Conservation (phyloP, 1,139 yeast genomes). For the Kodamaea ohmeri region DNA sequence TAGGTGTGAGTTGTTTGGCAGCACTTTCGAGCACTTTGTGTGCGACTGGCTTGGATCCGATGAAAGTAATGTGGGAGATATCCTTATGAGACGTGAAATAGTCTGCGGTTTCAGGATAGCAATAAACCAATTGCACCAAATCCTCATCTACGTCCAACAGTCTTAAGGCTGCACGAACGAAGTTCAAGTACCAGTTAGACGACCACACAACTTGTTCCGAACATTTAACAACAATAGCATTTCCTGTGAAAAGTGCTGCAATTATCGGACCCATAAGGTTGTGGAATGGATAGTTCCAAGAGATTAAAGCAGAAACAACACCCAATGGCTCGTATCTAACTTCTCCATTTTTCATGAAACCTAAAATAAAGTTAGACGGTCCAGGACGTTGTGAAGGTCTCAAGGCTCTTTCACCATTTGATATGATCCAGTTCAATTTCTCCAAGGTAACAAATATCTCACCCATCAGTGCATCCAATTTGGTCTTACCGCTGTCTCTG, state of each 20-base stretch:
- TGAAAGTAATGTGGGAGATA: conserved; percentile 83
- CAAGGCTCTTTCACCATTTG: conserved; percentile 74
- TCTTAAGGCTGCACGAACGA: conserved; percentile 68
- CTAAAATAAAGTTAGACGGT: conserved; percentile 69
- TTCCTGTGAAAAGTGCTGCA: conserved; percentile 86
- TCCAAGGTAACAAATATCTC: conserved; percentile 92
- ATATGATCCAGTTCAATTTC: conserved; percentile 83
- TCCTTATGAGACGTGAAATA: conserved; percentile 81
- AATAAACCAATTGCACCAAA: conserved; percentile 75
- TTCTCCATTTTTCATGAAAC: conserved; percentile 83
- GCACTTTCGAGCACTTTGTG: conserved; percentile 83
- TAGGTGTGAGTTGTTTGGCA: conserved; percentile 79
- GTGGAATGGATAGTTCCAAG: conserved; percentile 97
- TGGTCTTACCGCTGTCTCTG: conserved; percentile 93
- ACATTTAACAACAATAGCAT: conserved; percentile 86
- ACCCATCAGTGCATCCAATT: conserved; percentile 94
- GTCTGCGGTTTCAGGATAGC: conserved; percentile 84
- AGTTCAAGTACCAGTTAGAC: conserved; percentile 66
- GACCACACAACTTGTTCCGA: conserved; percentile 97
- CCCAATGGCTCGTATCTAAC: conserved; percentile 90
- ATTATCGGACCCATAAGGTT: conserved; percentile 89
- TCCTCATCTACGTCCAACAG: conserved; percentile 76
- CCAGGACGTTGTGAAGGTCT: conserved; percentile 79
- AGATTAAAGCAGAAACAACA: conserved; percentile 85
- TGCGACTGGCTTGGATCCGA: conserved; percentile 94